Percentiles rank a stretch among this genome's conserved stretches.
These are phyloP conservation scores for Avena atlantica DNA, from an alignment of 176 grass and related monocot genomes.

Conservation along the genomic window DNA sequence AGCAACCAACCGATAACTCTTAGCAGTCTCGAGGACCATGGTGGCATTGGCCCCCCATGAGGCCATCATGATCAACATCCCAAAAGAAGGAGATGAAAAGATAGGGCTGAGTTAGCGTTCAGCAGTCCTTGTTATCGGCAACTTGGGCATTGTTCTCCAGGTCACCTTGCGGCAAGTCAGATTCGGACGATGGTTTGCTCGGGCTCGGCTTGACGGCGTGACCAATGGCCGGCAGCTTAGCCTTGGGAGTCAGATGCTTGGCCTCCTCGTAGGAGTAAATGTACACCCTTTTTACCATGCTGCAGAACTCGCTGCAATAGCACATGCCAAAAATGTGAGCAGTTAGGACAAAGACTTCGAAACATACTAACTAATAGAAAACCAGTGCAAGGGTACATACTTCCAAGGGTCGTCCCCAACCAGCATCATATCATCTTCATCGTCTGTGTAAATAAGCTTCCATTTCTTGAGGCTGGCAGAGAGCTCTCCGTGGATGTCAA, in stretches of 20 bases:
- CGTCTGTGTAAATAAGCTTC: conserved; percentile 81
- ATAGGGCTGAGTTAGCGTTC: conserved; percentile 41
- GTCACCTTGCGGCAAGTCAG: conserved; percentile 45
- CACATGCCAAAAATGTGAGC: conserved; percentile 1
- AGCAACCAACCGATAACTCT: conserved; percentile 48
- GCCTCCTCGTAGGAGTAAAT: conserved; percentile 85
- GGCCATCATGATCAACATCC: conserved; percentile 46
- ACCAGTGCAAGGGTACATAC: conserved; percentile 49
- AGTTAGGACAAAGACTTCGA: conserved; percentile 21
- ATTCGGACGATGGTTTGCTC: conserved; percentile 41
- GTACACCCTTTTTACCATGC: conserved; percentile 82
- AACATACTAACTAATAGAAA: background rate
- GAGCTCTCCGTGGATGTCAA: conserved; percentile 73
- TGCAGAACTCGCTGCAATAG: conserved; percentile 83
- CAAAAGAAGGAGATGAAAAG: conserved; percentile 8
- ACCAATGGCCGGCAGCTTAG: conserved; percentile 49
- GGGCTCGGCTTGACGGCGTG: conserved; percentile 48
- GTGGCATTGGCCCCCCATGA: conserved; percentile 49
- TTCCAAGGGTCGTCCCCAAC: conserved; percentile 94
- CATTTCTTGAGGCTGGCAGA: conserved; percentile 62
- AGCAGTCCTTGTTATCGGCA: conserved; percentile 52
- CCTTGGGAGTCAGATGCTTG: conserved; percentile 65
- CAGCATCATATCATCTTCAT: conserved; percentile 96
- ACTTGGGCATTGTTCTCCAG: conserved; percentile 29
- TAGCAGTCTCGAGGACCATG: conserved; percentile 43